These are phyloP conservation scores for Mortierella sp. DNA, from an alignment of 371 early-diverging fungal genomes.

Conservation along the genomic window DNA sequence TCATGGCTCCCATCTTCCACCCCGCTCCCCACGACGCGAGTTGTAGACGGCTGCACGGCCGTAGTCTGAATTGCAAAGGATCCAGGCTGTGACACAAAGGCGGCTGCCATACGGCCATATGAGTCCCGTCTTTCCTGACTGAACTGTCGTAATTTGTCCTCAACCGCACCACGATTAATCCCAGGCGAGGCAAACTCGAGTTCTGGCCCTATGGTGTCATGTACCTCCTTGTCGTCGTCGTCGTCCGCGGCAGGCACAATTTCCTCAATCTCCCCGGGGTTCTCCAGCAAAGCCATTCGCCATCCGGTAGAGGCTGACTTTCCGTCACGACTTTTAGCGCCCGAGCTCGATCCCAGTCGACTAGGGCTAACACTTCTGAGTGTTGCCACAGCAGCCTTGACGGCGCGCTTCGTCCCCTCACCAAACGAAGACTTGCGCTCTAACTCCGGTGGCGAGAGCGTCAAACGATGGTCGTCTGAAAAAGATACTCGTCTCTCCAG, in stretches of 20 bases:
- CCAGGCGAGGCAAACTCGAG: neutral
- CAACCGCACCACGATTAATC: neutral
- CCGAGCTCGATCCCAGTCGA: conserved; percentile 5
- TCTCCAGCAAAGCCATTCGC: conserved; percentile 16
- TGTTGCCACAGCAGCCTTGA: conserved; percentile 20
- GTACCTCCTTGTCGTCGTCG: neutral
- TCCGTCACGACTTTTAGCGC: neutral
- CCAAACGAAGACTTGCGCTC: conserved; percentile 24
- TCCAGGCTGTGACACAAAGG: conserved; percentile 44
- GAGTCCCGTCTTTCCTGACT: conserved; percentile 21
- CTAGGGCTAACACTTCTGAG: conserved; percentile 11
- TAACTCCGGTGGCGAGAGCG: conserved; percentile 8
- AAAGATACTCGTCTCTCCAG: conserved; percentile 28
- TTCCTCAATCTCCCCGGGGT: neutral
- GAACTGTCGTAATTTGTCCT: neutral
- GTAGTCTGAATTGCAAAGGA: conserved; percentile 35
- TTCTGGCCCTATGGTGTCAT: conserved; percentile 16
- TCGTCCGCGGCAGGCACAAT: neutral
- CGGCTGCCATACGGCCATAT: conserved; percentile 47
- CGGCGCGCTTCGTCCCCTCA: conserved; percentile 27
- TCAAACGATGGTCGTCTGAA: conserved; percentile 13
- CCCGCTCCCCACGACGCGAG: neutral
- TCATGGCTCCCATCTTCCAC: neutral
- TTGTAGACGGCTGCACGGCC: neutral
- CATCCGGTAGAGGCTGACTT: neutral